These are phyloP conservation scores for Delonix regia DNA, from an alignment of 306 rosid species.

Conservation along the genomic window DNA sequence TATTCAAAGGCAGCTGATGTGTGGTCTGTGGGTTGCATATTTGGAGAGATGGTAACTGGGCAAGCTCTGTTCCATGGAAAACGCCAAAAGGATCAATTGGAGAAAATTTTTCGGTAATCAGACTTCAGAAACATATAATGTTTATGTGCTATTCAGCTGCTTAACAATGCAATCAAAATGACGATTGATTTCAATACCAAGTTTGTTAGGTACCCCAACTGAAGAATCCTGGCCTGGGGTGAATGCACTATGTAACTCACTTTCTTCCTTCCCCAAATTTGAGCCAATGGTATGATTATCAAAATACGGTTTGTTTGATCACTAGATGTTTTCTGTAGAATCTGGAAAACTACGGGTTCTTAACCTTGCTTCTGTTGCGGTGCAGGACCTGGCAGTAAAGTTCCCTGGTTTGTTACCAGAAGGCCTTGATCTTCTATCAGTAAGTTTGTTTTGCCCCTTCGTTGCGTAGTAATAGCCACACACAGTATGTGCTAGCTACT, in stretches of 20 bases:
- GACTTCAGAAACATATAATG: neutral
- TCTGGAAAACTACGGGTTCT: neutral
- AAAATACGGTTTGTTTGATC: neutral
- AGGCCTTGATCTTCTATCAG: slow-evolving; percentile 35
- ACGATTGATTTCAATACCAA: slow-evolving; percentile 10
- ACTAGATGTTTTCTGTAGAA: neutral
- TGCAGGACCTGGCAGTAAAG: slow-evolving; percentile 7
- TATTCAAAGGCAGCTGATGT: slow-evolving; percentile 30
- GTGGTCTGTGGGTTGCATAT: slow-evolving; percentile 44
- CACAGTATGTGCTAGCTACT: neutral
- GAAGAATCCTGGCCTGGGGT: slow-evolving; percentile 37
- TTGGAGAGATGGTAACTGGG: slow-evolving; percentile 37
- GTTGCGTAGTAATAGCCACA: no score
- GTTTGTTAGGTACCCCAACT: slow-evolving; percentile 37
- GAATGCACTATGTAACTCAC: neutral
- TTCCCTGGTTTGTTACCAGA: neutral
- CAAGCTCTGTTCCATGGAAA: neutral
- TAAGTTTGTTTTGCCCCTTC: slow-evolving; percentile 5
- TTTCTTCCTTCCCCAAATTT: neutral
- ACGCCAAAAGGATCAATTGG: neutral
- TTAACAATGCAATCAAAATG: neutral
- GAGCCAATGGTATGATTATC: neutral
- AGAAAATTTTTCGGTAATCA: neutral
- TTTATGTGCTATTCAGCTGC: neutral
- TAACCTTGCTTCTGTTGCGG: neutral